phyloP scores from a whole-genome alignment of 257 asterid genomes.

The Plantago elongata region DNA sequence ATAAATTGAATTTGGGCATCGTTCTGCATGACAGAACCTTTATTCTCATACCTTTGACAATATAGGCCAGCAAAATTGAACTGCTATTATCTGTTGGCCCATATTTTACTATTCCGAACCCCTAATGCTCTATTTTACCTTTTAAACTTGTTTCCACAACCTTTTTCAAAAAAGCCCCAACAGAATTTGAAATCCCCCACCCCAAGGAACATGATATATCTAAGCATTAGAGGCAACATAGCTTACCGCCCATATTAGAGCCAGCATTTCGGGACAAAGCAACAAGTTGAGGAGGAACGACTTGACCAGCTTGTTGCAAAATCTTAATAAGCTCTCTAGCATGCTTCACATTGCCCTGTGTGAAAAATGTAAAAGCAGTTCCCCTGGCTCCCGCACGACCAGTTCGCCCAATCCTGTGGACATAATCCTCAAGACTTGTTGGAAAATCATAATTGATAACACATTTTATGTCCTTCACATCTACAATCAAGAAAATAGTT shows the following conservation, averaged over 20 bases:
- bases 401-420: conserved; percentile 92
- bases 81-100: no score
- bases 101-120: no score
- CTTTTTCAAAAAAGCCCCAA: no score
- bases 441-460: conserved; percentile 91
- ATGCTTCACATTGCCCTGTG: conserved; percentile 61
- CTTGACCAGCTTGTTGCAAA: conserved; percentile 76
- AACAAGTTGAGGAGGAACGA: conserved; percentile 73
- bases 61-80: not conserved
- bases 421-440: conserved; percentile 82
- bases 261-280: conserved; percentile 48
- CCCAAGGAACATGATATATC: not conserved
- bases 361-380: conserved; percentile 75
- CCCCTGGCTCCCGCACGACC: conserved; percentile 96
- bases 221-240: not conserved
- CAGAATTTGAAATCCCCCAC: not conserved
- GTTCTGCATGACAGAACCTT: no score
- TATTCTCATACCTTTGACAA: not conserved
- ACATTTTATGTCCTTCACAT: conserved; percentile 93
- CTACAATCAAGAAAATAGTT: conserved; percentile 36
- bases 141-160: no score
- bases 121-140: no score
- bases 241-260: conserved; percentile 49
- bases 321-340: conserved; percentile 69
- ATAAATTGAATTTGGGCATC: no score